phyloP scores from a whole-genome alignment of 2,329 filamentous ascomycete species.

The Beauveria australis region DNA sequence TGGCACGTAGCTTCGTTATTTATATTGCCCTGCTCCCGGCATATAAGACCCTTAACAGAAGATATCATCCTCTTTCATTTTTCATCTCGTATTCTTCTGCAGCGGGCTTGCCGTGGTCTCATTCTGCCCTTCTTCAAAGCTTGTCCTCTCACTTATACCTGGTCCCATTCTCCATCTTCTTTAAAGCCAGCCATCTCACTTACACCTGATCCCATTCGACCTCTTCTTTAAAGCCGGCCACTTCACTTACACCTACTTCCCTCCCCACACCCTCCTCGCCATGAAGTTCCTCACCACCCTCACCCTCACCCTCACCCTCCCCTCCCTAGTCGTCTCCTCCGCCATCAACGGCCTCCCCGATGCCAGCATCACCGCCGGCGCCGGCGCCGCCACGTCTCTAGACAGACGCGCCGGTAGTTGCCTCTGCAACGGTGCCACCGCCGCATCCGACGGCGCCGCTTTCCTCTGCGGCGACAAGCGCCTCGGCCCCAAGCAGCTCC shows the following conservation, averaged over 20 bases:
- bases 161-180: too few species aligned
- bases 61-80: too few species aligned
- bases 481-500: slow-evolving; percentile 28
- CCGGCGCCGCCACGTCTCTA: not conserved
- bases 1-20: too few species aligned
- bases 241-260: not conserved
- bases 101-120: too few species aligned
- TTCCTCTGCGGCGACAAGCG: slow-evolving; percentile 30
- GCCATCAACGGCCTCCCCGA: not conserved
- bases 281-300: slow-evolving; percentile 22
- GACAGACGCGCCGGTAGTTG: slow-evolving; percentile 6
- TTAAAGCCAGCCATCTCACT: not conserved
- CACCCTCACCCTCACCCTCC: slow-evolving; percentile 10
- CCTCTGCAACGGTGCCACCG: slow-evolving; percentile 17
- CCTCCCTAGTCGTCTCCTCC: slow-evolving; percentile 8
- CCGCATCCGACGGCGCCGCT: slow-evolving; percentile 7
- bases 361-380: not conserved
- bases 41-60: too few species aligned
- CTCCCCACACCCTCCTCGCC: not conserved
- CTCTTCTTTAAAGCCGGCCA: not conserved
- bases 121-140: too few species aligned
- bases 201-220: too few species aligned
- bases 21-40: too few species aligned
- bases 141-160: too few species aligned
- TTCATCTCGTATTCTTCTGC: too few species aligned